A percentile compares a stretch with the other conserved stretches of the same genome.
These are phyloP conservation scores for Arabidopsis lyrata DNA, from an alignment of 441 rosid species.

Conservation along the genomic window DNA sequence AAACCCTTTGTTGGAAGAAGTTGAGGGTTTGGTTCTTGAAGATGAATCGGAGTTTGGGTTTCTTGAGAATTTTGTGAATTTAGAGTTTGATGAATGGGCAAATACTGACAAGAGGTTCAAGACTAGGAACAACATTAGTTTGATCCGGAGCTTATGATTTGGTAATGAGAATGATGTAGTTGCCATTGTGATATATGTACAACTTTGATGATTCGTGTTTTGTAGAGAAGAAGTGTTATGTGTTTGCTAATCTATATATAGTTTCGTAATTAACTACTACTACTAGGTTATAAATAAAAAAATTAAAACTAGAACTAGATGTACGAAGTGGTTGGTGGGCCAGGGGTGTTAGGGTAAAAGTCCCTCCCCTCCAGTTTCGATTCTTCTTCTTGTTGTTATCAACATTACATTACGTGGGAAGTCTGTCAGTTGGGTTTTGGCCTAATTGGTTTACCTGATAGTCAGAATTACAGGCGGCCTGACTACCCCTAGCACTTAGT, in stretches of 20 bases:
- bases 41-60: constrained; percentile 27
- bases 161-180: constrained; percentile 22
- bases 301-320: constrained; percentile 14
- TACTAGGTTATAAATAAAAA: background rate
- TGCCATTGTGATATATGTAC: constrained; percentile 35
- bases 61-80: constrained; percentile 52
- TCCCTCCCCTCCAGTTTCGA: too few relatives aligned
- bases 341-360: too few relatives aligned
- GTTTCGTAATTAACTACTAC: background rate
- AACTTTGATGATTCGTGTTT: constrained; percentile 24
- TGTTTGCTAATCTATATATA: constrained; percentile 35
- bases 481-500: too few relatives aligned
- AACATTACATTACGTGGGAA: too few relatives aligned
- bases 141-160: constrained; percentile 15
- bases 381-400: too few relatives aligned
- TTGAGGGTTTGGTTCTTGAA: constrained; percentile 27
- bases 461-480: too few relatives aligned
- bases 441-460: too few relatives aligned
- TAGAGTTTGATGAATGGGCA: constrained; percentile 45
- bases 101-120: constrained; percentile 40
- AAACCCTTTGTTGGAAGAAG: constrained; percentile 41
- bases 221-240: constrained; percentile 32
- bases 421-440: too few relatives aligned
- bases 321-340: too few relatives aligned
- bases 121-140: constrained; percentile 18